Percentiles rank a stretch among this genome's conserved stretches.
Conservation (phyloP, 2,329 filamentous ascomycete genomes). For the Fusarium xylarioides region DNA sequence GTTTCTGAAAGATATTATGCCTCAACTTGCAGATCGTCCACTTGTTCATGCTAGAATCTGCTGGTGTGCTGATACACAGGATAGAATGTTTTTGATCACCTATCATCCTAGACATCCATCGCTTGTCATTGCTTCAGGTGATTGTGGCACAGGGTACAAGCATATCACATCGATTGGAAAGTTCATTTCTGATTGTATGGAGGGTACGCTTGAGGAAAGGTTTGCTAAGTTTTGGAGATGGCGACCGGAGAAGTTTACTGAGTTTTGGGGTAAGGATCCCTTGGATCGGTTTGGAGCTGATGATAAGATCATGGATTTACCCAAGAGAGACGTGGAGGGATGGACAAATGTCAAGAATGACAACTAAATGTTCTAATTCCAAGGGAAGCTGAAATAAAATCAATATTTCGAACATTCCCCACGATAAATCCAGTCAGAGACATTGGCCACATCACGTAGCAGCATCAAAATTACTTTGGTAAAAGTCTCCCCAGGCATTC, state of each 20-base stretch:
- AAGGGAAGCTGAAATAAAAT: rapidly evolving
- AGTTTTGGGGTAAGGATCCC: constrained; percentile 19
- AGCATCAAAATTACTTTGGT: rapidly evolving
- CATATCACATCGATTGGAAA: constrained; percentile 27
- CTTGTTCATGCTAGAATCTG: constrained; percentile 26
- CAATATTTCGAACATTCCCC: rapidly evolving
- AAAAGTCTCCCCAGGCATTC: no score
- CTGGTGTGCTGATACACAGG: constrained; percentile 28
- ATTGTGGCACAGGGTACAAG: constrained; percentile 19
- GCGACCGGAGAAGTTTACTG: constrained; percentile 11
- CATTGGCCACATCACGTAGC: rapidly evolving
- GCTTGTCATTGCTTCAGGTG: constrained; percentile 25
- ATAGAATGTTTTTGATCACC: constrained; percentile 26
- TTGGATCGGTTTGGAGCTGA: constrained; percentile 28
- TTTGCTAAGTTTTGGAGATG: constrained; percentile 26
- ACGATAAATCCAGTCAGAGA: rapidly evolving
- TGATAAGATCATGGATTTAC: constrained; percentile 3
- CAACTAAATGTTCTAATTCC: rapidly evolving
- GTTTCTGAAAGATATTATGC: constrained; percentile 15
- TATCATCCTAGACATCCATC: constrained; percentile 26
- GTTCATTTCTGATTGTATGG: constrained; percentile 20
- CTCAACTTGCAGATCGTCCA: constrained; percentile 16
- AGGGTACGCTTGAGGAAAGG: neutral
- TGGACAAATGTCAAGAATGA: constrained; percentile 11
- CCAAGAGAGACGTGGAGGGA: neutral